phyloP scores from a whole-genome alignment of 495 filamentous ascomycete species.

The Evansstolkia leycettana region DNA sequence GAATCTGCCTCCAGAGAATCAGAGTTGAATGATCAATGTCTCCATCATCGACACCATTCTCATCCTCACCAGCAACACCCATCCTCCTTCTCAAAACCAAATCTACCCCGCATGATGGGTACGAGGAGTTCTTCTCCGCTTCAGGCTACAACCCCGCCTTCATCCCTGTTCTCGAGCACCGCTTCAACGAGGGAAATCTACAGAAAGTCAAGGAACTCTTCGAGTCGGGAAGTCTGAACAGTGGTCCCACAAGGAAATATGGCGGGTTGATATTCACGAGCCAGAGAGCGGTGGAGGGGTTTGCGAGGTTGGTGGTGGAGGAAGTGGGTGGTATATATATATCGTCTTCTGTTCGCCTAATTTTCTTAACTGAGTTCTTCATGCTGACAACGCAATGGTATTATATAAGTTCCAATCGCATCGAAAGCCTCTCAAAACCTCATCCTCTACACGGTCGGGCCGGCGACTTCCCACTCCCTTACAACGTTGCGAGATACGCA shows the following conservation, averaged over 20 bases:
- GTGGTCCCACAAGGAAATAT: constrained; percentile 33
- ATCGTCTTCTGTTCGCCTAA: constrained; percentile 38
- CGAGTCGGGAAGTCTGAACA: constrained; percentile 13
- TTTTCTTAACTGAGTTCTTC: too few relatives aligned
- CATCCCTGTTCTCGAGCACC: constrained; percentile 76
- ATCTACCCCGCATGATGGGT: constrained; percentile 65
- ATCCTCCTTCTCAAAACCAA: constrained; percentile 81
- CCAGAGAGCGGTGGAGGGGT: constrained; percentile 84
- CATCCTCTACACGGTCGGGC: constrained; percentile 80
- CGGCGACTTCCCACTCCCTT: constrained; percentile 71
- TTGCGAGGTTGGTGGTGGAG: constrained; percentile 47
- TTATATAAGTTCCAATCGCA: constrained; percentile 8
- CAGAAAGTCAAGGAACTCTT: constrained; percentile 30
- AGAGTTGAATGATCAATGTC: too few relatives aligned
- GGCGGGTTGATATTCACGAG: constrained; percentile 89
- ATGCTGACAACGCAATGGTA: constrained; percentile 2
- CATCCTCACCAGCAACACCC: constrained; percentile 2
- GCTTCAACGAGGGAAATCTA: constrained; percentile 37
- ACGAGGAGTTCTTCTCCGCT: constrained; percentile 59
- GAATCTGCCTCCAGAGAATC: too few relatives aligned
- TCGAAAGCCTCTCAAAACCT: constrained; percentile 35
- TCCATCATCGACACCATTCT: too few relatives aligned
- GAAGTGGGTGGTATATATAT: constrained; percentile 26
- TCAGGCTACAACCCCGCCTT: constrained; percentile 44
- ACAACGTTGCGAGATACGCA: constrained; percentile 36